Percentiles rank a stretch among this genome's conserved stretches.
Conservation (phyloP, 306 rosid genomes). For the Pachyrhizus erosus region DNA sequence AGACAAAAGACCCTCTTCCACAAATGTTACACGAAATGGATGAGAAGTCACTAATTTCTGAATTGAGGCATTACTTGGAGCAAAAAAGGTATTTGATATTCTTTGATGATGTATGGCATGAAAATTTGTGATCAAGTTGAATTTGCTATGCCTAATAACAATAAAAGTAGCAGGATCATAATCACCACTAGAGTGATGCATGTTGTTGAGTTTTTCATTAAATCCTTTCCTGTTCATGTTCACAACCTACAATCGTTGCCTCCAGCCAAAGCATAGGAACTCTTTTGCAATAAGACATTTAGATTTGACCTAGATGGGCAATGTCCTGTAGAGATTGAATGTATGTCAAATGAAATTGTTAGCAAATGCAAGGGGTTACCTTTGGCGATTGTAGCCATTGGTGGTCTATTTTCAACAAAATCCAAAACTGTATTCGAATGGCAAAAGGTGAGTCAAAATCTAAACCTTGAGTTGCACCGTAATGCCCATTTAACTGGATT, state of each 20-base stretch:
- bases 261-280: conserved; percentile 18
- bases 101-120: conserved; percentile 33
- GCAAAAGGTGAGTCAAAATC: not conserved
- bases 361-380: conserved; percentile 16
- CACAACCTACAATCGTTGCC: not conserved
- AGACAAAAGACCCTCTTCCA: not conserved
- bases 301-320: not conserved
- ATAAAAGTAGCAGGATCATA: not conserved
- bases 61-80: not conserved
- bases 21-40: not conserved
- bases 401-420: conserved; percentile 15
- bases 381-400: conserved; percentile 17
- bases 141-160: not conserved
- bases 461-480: not conserved
- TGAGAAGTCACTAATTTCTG: not conserved
- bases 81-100: not conserved
- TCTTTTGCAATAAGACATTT: conserved; percentile 24
- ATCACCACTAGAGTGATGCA: conserved; percentile 6
- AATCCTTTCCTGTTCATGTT: not conserved
- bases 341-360: not conserved
- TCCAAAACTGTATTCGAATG: not conserved
- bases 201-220: conserved; percentile 29
- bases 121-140: not conserved
- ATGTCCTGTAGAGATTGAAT: conserved; percentile 7
- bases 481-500: not conserved